Base-by-base conservation (phyloP, 768 basidiomycete species). In the Cystobasidium tubakii region DNA sequence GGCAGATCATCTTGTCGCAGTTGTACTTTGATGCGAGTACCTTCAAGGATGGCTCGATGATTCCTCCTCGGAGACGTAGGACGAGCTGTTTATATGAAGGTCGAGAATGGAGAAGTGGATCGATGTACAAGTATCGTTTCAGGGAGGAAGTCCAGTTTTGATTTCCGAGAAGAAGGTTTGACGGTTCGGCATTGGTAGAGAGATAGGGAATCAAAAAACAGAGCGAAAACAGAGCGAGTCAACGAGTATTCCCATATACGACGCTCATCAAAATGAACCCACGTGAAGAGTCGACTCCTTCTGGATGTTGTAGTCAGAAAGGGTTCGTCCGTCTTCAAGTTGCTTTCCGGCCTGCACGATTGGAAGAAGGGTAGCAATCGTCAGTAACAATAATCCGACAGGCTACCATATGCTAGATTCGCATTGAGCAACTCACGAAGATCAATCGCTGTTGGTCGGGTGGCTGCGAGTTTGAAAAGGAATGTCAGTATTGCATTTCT, bases 21-120 rank as follows among this genome's bases (percentile, higher is more conserved):
- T 70, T 70, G 88, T 93, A 96, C 83, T 95, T 95, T 82, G 89
- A 86, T 73, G 96, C 96, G 75, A 98, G 88, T 50, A 92, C 92
- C 84, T 97, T 97, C 81, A 99, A 85, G 77, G 96, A 98, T 76
- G 96, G 96, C 85, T 99, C 96, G 78, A 99, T 98, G 85, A 99
- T 92, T 66, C 96, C 96, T 76, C 96, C 94, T 82, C 92, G 90
- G 79, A 95, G 91, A 85, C 90, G 36, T 21, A n/a, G 67, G 1
- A 36, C 10, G 46, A 33, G 53, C 60, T 57, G 29, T 21, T 19
- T 6, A 50, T 27, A 10, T 55, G 10, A 29, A 29, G 27, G n/a
- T n/a, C n/a, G n/a, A n/a, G n/a, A n/a, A n/a, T n/a, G n/a, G n/a
- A n/a, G n/a, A n/a, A n/a, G n/a, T n/a, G n/a, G n/a, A n/a, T n/a